phyloP scores from a whole-genome alignment of 2,329 filamentous ascomycete genomes.

The Monilinia fructigena region DNA sequence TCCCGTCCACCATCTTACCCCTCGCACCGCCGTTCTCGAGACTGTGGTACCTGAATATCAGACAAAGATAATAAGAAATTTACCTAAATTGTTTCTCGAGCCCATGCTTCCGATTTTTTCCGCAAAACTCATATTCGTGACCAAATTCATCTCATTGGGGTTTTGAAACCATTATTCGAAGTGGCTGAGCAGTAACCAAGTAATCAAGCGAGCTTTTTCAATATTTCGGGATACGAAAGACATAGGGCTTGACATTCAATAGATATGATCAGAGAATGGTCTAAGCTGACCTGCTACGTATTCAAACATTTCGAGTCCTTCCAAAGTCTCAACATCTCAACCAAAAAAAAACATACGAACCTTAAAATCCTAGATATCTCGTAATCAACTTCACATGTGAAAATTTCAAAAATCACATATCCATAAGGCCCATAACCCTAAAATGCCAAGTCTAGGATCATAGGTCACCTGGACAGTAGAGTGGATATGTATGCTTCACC shows the following conservation, averaged over 20 bases:
- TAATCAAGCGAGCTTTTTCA: background rate
- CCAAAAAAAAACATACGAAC: background rate
- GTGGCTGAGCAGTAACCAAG: conserved; percentile 11
- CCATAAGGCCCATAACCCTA: conserved; percentile 1
- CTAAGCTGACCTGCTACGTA: conserved; percentile 11
- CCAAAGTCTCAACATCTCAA: background rate
- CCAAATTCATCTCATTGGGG: conserved; percentile 13
- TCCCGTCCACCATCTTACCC: background rate
- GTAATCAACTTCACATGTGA: conserved; percentile 6
- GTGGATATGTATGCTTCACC: conserved; percentile 8
- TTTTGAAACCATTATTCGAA: background rate
- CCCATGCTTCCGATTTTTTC: conserved; percentile 6
- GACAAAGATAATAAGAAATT: background rate
- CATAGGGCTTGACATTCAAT: conserved; percentile 16
- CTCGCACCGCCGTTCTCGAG: conserved; percentile 9
- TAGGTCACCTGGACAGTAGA: conserved; percentile 14
- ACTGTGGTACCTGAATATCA: conserved; percentile 13
- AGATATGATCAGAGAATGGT: conserved; percentile 15
- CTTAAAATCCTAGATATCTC: conserved; percentile 5
- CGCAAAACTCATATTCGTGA: background rate
- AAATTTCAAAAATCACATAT: background rate
- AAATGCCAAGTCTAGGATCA: conserved; percentile 15
- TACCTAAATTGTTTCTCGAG: conserved; percentile 2
- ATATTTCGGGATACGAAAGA: conserved; percentile 12
- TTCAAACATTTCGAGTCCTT: conserved; percentile 2